Evolutionary conservation across 73 alveolate genomes (phyloP).

Genomic region (Tetrahymena elliotti): DNA sequence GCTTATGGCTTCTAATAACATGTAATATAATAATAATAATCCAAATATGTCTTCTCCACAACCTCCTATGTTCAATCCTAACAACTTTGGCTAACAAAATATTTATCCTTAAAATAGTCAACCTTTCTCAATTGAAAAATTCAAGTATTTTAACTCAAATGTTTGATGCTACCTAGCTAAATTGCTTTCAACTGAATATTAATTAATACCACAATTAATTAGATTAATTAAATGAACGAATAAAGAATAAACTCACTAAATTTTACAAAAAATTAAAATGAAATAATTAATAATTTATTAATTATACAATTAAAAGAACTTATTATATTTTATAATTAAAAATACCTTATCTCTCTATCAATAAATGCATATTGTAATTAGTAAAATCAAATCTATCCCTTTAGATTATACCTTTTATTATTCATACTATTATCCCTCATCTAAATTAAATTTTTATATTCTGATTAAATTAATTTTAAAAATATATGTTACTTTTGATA

Average conservation of each 20-base stretch:
- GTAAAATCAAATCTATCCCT: background rate
- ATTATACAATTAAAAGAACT: too few species aligned
- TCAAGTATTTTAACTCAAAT: background rate
- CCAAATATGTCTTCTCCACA: background rate
- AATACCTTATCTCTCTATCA: too few species aligned
- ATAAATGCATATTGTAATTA: background rate
- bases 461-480: too few species aligned
- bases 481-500: background rate
- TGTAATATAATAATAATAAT: background rate
- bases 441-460: too few species aligned
- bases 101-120: background rate
- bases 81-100: background rate
- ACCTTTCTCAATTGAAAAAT: background rate
- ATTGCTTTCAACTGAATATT: too few species aligned
- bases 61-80: background rate
- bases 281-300: too few species aligned
- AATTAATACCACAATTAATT: too few species aligned
- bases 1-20: background rate
- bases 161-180: background rate
- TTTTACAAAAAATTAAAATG: too few species aligned
- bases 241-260: background rate
- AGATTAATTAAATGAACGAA: background rate
- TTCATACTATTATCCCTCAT: too few species aligned
- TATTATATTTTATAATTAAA: too few species aligned
- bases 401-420: background rate